Evolutionary conservation across 805 yeast genomes (phyloP).

Genomic region (Blastobotrys parvus): DNA sequence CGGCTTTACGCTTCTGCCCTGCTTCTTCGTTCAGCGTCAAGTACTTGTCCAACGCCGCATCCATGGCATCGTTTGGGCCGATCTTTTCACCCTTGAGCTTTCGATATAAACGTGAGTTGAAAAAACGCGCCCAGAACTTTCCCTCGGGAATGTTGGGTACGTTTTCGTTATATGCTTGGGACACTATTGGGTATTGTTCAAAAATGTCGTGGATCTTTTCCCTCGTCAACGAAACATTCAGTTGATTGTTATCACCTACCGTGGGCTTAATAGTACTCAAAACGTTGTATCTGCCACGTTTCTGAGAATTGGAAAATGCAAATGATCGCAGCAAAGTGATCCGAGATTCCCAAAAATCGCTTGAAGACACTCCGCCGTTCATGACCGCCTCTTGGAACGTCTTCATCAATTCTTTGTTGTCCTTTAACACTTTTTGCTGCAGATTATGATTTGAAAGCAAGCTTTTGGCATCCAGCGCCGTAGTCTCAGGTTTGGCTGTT

Average conservation of each 20-base stretch:
- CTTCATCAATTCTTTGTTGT: constrained; percentile 58
- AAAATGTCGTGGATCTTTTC: constrained; percentile 86
- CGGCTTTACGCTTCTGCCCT: constrained; percentile 6
- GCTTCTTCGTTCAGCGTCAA: constrained; percentile 54
- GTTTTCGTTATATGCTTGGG: constrained; percentile 78
- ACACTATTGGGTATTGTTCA: constrained; percentile 85
- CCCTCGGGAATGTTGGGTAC: constrained; percentile 88
- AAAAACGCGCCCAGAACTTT: constrained; percentile 94
- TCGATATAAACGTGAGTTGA: constrained; percentile 81
- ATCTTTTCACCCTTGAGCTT: constrained; percentile 84
- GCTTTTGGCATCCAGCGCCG: constrained; percentile 45
- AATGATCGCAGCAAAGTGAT: constrained; percentile 72
- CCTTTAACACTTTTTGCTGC: constrained; percentile 69
- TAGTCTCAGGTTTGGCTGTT: constrained; percentile 9
- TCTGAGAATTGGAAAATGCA: constrained; percentile 78
- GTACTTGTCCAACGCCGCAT: constrained; percentile 76
- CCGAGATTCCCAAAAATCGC: constrained; percentile 81
- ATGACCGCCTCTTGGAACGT: constrained; percentile 86
- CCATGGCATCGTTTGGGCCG: constrained; percentile 69
- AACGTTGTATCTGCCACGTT: constrained; percentile 89
- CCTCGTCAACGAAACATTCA: constrained; percentile 83
- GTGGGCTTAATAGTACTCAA: constrained; percentile 89
- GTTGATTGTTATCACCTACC: constrained; percentile 86
- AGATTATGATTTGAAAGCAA: constrained; percentile 63
- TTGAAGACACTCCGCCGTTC: constrained; percentile 55